These are phyloP conservation scores for Penicillium crustosum DNA, from an alignment of 2,329 filamentous ascomycete genomes.

Conservation along the genomic window DNA sequence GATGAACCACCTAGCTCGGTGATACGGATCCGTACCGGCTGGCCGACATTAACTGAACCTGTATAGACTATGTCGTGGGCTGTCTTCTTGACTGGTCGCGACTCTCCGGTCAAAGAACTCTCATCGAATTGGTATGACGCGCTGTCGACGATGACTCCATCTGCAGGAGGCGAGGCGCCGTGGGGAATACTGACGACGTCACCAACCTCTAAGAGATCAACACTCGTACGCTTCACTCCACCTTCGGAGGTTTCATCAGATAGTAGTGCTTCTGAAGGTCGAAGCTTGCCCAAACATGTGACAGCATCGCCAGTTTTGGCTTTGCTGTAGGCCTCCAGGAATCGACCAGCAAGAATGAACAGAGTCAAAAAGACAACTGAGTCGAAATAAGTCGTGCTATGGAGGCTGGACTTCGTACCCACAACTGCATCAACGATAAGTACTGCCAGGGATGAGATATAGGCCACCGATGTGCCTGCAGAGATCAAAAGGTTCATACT, in stretches of 20 bases:
- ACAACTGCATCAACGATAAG: constrained; percentile 60
- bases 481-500: constrained; percentile 97
- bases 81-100: constrained; percentile 46
- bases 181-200: constrained; percentile 74
- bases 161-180: constrained; percentile 80
- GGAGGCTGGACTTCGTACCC: constrained; percentile 45
- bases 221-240: constrained; percentile 49
- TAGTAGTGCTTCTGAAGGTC: constrained; percentile 73
- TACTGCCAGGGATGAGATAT: constrained; percentile 76
- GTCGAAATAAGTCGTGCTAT: constrained; percentile 76
- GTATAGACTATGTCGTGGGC: constrained; percentile 46
- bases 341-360: constrained; percentile 69
- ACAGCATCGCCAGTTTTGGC: constrained; percentile 86
- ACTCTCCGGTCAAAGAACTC: constrained; percentile 73
- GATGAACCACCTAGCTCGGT: constrained; percentile 48
- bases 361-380: constrained; percentile 89
- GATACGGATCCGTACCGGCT: constrained; percentile 46
- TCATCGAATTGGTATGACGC: constrained; percentile 77
- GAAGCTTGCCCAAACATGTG: constrained; percentile 71
- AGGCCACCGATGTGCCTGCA: constrained; percentile 82
- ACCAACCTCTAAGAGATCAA: constrained; percentile 72
- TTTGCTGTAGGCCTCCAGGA: constrained; percentile 80
- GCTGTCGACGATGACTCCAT: constrained; percentile 61
- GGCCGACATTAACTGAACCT: constrained; percentile 50
- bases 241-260: constrained; percentile 20